Conservation (phyloP, 805 yeast species). For the Candida quercuum region DNA sequence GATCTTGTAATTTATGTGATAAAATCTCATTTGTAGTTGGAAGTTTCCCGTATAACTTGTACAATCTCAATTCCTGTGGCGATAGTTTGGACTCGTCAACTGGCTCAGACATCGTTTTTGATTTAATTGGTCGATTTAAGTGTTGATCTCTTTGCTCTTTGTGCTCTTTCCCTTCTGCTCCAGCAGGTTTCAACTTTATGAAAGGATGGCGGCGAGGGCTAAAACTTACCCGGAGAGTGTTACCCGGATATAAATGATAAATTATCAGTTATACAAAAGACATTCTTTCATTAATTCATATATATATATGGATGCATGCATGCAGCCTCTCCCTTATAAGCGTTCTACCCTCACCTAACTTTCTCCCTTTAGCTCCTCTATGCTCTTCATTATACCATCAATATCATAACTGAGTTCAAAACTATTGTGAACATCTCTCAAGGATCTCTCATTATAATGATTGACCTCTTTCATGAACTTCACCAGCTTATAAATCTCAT, state of each 20-base stretch:
- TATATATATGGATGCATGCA: too few relatives aligned
- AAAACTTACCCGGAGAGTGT: too few relatives aligned
- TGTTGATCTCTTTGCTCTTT: too few relatives aligned
- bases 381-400: background rate
- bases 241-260: too few relatives aligned
- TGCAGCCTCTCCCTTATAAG: too few relatives aligned
- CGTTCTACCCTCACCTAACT: too few relatives aligned
- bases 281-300: too few relatives aligned
- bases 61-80: conserved; percentile 76
- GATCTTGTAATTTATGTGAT: conserved; percentile 71
- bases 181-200: too few relatives aligned
- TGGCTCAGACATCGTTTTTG: background rate
- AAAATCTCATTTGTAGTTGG: conserved; percentile 78
- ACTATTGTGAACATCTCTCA: background rate
- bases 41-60: conserved; percentile 77
- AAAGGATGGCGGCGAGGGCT: too few relatives aligned
- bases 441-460: conserved; percentile 25
- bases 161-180: too few relatives aligned
- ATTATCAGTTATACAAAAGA: too few relatives aligned
- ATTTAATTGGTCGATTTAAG: too few relatives aligned
- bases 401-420: background rate
- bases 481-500: background rate
- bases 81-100: conserved; percentile 54
- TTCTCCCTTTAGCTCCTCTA: background rate
- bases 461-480: background rate